These are phyloP conservation scores for Solanum etuberosum DNA, from an alignment of 257 asterid species.

Conservation along the genomic window DNA sequence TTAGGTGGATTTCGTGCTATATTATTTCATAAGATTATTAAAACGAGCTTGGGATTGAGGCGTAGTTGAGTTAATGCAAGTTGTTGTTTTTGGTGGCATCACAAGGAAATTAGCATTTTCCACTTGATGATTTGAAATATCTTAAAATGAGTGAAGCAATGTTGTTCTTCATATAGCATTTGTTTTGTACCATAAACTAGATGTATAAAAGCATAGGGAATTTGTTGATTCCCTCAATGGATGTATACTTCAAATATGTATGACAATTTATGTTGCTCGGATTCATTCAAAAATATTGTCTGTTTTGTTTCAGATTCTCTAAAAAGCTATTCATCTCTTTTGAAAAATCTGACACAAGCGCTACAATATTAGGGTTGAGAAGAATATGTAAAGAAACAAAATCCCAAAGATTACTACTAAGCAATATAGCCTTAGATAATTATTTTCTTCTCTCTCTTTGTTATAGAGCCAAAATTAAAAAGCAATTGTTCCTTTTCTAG, in stretches of 20 bases:
- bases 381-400: no score
- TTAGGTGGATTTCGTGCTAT: neutral
- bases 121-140: neutral
- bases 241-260: neutral
- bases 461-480: no score
- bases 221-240: constrained; percentile 34
- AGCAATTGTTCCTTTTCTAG: no score
- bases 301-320: neutral
- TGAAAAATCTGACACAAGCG: fast-evolving
- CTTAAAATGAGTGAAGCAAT: neutral
- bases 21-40: neutral
- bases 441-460: no score
- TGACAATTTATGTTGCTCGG: neutral
- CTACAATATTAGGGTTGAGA: no score
- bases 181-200: neutral
- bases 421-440: no score
- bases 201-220: constrained; percentile 18
- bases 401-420: no score
- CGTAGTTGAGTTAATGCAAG: neutral
- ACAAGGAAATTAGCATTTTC: neutral
- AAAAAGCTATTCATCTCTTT: neutral
- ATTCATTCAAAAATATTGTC: neutral
- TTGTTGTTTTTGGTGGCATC: neutral
- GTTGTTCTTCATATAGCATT: neutral
- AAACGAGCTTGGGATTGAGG: neutral